Conservation (phyloP, 305 asterid genomes). For the Petunia hybrid region DNA sequence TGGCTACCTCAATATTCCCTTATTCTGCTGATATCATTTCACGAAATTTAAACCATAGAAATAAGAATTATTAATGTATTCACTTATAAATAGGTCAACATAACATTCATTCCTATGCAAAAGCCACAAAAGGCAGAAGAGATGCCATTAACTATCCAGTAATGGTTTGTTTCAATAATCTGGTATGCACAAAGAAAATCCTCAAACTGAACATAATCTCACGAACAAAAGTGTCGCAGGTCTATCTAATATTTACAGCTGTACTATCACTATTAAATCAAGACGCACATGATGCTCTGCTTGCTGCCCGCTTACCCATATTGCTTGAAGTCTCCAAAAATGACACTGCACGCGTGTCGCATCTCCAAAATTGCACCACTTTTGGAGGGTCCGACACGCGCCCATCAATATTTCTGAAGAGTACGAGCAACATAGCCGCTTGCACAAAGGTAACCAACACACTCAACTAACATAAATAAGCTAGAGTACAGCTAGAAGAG, state of each 20-base stretch:
- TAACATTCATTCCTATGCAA: background rate
- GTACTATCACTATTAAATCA: background rate
- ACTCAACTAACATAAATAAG: background rate
- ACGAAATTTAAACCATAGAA: background rate
- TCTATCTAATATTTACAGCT: background rate
- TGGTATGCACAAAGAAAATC: background rate
- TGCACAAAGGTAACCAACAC: no score
- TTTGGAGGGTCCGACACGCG: no score
- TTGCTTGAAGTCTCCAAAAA: no score
- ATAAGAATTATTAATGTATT: background rate
- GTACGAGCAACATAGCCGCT: no score
- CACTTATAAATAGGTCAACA: background rate
- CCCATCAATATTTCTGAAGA: no score
- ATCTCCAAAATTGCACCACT: no score
- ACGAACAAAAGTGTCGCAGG: background rate
- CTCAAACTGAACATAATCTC: background rate
- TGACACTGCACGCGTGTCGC: no score
- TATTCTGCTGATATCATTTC: background rate
- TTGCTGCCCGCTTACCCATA: background rate
- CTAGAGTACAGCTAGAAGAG: background rate
- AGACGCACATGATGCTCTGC: background rate
- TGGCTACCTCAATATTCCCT: background rate
- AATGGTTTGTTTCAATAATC: background rate
- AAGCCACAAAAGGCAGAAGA: background rate
- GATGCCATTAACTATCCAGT: background rate